phyloP scores from a whole-genome alignment of 1,284 basidiomycete genomes.

The Rhodotorula mucilaginosa region DNA sequence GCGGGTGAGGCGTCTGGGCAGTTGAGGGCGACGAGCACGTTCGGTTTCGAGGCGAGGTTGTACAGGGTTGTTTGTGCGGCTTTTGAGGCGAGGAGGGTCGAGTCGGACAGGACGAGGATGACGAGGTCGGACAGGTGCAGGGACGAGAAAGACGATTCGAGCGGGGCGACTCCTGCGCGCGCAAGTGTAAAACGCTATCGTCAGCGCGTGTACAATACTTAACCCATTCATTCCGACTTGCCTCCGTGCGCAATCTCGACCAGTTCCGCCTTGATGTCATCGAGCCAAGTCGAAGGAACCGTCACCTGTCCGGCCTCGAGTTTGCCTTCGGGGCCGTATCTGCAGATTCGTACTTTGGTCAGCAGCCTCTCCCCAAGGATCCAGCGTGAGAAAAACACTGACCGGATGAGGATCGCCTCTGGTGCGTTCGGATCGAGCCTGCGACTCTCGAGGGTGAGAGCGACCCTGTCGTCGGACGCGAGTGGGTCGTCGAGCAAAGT shows the following conservation, averaged over 20 bases:
- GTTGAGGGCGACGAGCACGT: slow-evolving; percentile 34
- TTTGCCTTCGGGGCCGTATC: slow-evolving; percentile 11
- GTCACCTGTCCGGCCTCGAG: background rate
- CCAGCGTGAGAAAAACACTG: background rate
- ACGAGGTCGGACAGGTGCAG: slow-evolving; percentile 35
- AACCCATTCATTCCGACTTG: background rate
- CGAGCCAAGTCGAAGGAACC: slow-evolving; percentile 29
- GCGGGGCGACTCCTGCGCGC: slow-evolving; percentile 20
- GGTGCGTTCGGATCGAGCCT: slow-evolving; percentile 11
- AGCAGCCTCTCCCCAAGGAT: background rate
- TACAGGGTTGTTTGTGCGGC: slow-evolving; percentile 18
- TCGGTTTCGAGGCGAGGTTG: slow-evolving; percentile 29
- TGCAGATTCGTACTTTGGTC: background rate
- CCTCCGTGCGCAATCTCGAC: slow-evolving; percentile 34
- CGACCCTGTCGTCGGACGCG: slow-evolving; percentile 21
- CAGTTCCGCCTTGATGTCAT: slow-evolving; percentile 18
- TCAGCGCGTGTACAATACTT: background rate
- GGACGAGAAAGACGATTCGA: slow-evolving; percentile 28
- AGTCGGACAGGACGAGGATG: slow-evolving; percentile 34
- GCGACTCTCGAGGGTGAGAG: slow-evolving; percentile 28
- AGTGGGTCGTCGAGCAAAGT: slow-evolving; percentile 39
- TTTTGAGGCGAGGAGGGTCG: slow-evolving; percentile 11
- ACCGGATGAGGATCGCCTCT: slow-evolving; percentile 15
- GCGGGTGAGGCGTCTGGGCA: slow-evolving; percentile 17
- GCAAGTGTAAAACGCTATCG: no score